Base-by-base conservation (phyloP, 169 alveolate genomes). In the Eimeria brunetti region DNA sequence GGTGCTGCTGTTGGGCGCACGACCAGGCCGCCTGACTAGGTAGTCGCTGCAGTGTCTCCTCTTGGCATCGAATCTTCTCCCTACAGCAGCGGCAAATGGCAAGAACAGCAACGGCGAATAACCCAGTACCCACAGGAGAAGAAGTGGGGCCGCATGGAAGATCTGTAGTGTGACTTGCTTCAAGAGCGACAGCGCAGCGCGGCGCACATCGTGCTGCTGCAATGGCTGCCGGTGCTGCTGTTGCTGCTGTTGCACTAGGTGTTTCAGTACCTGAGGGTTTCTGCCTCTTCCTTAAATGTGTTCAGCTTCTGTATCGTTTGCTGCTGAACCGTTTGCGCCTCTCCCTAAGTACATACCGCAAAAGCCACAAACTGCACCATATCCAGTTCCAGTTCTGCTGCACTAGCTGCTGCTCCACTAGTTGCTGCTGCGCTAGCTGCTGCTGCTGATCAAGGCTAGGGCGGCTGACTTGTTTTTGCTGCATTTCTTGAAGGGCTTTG, bases 1-100 rank as follows among this genome's bases (percentile, higher is more conserved):
- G 94, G 85, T 88, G 94, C 84, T 88, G 94, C 67, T 62, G 94
- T 84, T 69, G 94, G 36, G 94, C 94, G 75, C 83, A 53, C 20
- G 76, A 51, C 94, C 94, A 84, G 62, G 91, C 91, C 27, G 91
- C 91, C 91, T 84, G 80, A 9, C 44, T 84, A 46, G 91, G 91
- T 11, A 84, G 80, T n/a, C 91, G 91, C 80, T 84, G 91, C 76
- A 84, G 91, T 38, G 91, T 60, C 58, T 84, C 91, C 80, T 84
- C 91, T 49, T 84, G 91, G 58, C 91, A 84, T 24, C 91, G 91
- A 84, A 84, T 36, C 38, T 84, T 84, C 80, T 84, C 91, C 91
- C 91, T 84, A 56, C 60, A 84, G 60, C 91, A 84, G 91, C 69
- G 11, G 58, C 69, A 49, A 27, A 46, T 41, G 9, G 88, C 88